These are phyloP conservation scores for Lagenidium giganteum DNA, from an alignment of 352 stramenopile species.

Conservation along the genomic window DNA sequence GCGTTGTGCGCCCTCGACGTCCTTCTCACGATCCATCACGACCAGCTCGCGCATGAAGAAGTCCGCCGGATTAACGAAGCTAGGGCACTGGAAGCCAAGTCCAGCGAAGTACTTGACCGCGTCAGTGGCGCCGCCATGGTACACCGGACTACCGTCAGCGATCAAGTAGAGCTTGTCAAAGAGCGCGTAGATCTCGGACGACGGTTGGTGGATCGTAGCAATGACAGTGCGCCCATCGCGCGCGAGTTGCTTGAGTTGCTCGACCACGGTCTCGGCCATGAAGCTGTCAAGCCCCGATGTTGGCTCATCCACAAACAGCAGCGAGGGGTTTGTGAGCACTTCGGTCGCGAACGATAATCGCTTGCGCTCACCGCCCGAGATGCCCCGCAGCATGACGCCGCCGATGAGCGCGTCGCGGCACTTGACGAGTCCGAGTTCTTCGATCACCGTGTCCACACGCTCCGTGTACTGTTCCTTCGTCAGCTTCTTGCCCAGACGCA, in stretches of 20 bases:
- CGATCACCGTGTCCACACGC: slow-evolving; percentile 26
- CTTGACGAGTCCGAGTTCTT: slow-evolving; percentile 27
- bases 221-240: slow-evolving; percentile 79
- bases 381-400: slow-evolving; percentile 56
- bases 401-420: slow-evolving; percentile 53
- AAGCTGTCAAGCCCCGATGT: slow-evolving; percentile 57
- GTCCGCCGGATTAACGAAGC: slow-evolving; percentile 57
- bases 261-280: slow-evolving; percentile 48
- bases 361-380: slow-evolving; percentile 60
- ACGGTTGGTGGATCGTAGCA: slow-evolving; percentile 67
- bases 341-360: slow-evolving; percentile 56
- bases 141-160: slow-evolving; percentile 35
- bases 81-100: slow-evolving; percentile 39
- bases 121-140: slow-evolving; percentile 45
- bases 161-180: slow-evolving; percentile 61
- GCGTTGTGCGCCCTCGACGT: no score
- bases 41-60: slow-evolving; percentile 63
- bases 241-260: slow-evolving; percentile 56
- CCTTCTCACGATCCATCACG: no score
- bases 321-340: slow-evolving; percentile 71
- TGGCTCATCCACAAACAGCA: slow-evolving; percentile 85
- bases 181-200: slow-evolving; percentile 52
- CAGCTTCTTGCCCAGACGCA: slow-evolving; percentile 56
- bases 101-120: slow-evolving; percentile 48
- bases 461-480: slow-evolving; percentile 19